These are phyloP conservation scores for Boletus pseudo-olivaceus DNA, from an alignment of 768 basidiomycete species.

Conservation along the genomic window DNA sequence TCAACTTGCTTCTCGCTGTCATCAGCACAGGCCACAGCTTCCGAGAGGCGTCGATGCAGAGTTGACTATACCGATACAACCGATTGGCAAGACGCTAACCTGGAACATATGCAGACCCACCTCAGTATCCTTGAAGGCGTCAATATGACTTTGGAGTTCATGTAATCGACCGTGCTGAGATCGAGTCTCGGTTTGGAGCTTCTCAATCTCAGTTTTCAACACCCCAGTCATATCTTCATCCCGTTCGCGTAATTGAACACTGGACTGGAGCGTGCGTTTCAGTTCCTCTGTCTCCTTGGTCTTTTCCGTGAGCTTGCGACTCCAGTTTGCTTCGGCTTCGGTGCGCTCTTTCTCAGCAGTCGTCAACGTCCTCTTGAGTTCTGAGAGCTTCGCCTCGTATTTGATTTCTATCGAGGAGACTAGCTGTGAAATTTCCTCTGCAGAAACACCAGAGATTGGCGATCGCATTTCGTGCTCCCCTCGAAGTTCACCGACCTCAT, in stretches of 20 bases:
- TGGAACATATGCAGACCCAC: slow-evolving; percentile 37
- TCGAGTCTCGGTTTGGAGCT: slow-evolving; percentile 46
- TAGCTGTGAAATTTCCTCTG: slow-evolving; percentile 69
- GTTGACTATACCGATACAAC: slow-evolving; percentile 35
- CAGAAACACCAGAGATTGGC: slow-evolving; percentile 41
- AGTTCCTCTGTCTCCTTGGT: slow-evolving; percentile 73
- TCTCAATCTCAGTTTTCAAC: slow-evolving; percentile 54
- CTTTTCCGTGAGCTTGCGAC: slow-evolving; percentile 76
- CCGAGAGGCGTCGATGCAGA: slow-evolving; percentile 44
- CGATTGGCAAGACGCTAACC: neutral
- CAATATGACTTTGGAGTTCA: slow-evolving; percentile 52
- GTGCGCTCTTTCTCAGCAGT: slow-evolving; percentile 77
- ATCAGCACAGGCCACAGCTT: slow-evolving; percentile 45
- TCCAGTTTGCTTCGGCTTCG: slow-evolving; percentile 89
- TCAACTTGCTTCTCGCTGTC: slow-evolving; percentile 66
- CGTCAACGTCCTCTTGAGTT: slow-evolving; percentile 61
- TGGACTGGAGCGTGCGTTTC: slow-evolving; percentile 53
- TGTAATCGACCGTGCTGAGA: slow-evolving; percentile 48
- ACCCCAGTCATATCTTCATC: slow-evolving; percentile 49
- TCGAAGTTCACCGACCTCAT: slow-evolving; percentile 64
- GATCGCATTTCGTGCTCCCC: slow-evolving; percentile 50
- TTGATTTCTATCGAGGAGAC: slow-evolving; percentile 71
- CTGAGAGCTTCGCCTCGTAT: slow-evolving; percentile 72
- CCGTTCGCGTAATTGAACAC: slow-evolving; percentile 56
- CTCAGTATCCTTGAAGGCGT: slow-evolving; percentile 56